Evolutionary conservation across 352 stramenopile genomes (phyloP).

Genomic region (Pelagophyceae sp.): DNA sequence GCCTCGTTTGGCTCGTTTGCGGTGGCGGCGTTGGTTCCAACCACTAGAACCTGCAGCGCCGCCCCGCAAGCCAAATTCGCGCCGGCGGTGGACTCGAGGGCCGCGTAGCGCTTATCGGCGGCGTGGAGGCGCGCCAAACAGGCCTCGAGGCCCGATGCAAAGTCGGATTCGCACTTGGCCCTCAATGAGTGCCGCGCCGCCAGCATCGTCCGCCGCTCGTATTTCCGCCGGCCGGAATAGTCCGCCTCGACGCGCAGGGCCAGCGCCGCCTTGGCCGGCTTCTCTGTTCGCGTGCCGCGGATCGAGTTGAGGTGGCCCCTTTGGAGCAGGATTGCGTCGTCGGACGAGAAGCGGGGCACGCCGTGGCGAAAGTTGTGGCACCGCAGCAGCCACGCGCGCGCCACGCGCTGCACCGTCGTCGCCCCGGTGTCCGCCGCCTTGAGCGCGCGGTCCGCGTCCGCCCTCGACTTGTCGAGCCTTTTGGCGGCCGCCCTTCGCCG

Average conservation of each 20-base stretch:
- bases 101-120: not conserved
- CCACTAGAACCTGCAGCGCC: not conserved
- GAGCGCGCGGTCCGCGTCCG: not conserved
- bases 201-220: not conserved
- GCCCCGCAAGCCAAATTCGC: not conserved
- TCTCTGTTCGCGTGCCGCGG: not conserved
- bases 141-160: not conserved
- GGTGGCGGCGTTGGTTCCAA: not conserved
- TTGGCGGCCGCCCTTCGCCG: too few relatives aligned
- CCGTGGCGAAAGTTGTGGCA: not conserved
- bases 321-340: not conserved
- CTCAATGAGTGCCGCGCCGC: not conserved
- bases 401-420: not conserved
- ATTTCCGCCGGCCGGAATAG: not conserved
- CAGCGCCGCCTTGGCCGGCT: not conserved
- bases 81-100: not conserved
- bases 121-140: not conserved
- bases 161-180: not conserved
- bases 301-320: not conserved
- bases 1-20: not conserved
- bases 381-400: not conserved
- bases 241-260: not conserved
- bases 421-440: not conserved
- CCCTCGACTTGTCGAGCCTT: not conserved
- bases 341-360: not conserved